Evolutionary conservation across 169 alveolate species (phyloP).

Genomic region (Theileria parva): DNA sequence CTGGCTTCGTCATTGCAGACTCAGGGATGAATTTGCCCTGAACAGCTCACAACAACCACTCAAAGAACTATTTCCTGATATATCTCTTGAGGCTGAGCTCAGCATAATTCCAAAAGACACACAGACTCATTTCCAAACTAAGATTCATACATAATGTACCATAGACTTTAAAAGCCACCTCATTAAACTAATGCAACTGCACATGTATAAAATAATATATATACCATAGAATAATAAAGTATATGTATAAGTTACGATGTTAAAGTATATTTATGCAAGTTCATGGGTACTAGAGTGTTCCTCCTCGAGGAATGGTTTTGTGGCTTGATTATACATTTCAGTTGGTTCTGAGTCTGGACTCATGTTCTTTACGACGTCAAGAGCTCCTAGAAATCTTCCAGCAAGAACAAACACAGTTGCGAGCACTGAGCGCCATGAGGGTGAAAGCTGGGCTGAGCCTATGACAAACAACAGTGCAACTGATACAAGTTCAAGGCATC

Average conservation of each 20-base stretch:
- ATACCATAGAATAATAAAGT: background rate
- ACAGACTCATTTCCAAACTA: constrained; percentile 12
- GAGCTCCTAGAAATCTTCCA: constrained; percentile 66
- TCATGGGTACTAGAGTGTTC: constrained; percentile 31
- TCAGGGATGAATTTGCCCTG: constrained; percentile 51
- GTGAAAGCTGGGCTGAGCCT: constrained; percentile 75
- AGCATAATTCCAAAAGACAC: constrained; percentile 52
- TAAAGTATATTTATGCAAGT: background rate
- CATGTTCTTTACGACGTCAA: constrained; percentile 62
- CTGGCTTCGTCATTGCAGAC: constrained; percentile 74
- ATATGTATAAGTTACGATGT: background rate
- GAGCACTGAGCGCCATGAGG: constrained; percentile 61
- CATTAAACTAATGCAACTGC: background rate
- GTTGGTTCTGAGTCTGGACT: constrained; percentile 31
- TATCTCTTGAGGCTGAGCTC: constrained; percentile 51
- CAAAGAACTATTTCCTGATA: constrained; percentile 57
- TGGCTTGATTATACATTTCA: constrained; percentile 39
- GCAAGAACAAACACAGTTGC: constrained; percentile 59
- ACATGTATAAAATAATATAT: background rate
- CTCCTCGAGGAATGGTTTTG: constrained; percentile 63
- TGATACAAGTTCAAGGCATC: constrained; percentile 86
- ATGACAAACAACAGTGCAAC: constrained; percentile 86
- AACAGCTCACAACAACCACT: constrained; percentile 29
- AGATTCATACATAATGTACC: constrained; percentile 15
- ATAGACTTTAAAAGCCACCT: background rate